phyloP scores from a whole-genome alignment of 352 stramenopile species.

The Saprolegnia parasitica region DNA sequence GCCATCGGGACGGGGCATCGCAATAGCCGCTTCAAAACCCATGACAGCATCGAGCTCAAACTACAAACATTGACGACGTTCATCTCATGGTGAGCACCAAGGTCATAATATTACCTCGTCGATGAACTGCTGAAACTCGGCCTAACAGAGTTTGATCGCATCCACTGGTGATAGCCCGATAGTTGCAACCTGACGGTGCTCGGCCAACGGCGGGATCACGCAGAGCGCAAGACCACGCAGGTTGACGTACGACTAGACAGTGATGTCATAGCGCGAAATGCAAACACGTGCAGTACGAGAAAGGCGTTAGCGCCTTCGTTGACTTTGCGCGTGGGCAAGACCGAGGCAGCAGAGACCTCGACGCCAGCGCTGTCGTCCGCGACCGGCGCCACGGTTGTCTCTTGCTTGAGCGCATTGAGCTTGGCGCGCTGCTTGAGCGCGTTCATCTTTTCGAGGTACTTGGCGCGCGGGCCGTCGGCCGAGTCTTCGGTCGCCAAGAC shows the following conservation, averaged over 20 bases:
- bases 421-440: slow-evolving; percentile 27
- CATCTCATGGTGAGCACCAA: no score
- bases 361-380: neutral
- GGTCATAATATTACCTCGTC: neutral
- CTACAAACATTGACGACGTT: neutral
- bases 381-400: neutral
- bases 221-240: slow-evolving; percentile 17
- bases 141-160: neutral
- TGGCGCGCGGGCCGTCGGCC: slow-evolving; percentile 13
- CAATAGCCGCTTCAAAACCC: neutral
- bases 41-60: slow-evolving; percentile 26
- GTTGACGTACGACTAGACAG: slow-evolving; percentile 24
- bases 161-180: neutral
- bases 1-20: neutral
- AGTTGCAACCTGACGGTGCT: neutral
- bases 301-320: slow-evolving; percentile 27
- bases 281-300: neutral
- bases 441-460: slow-evolving; percentile 28
- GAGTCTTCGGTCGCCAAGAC: neutral
- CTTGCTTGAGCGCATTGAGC: neutral
- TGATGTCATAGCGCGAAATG: neutral
- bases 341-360: neutral
- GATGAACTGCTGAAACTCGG: slow-evolving; percentile 22
- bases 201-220: slow-evolving; percentile 20
- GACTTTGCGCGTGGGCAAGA: slow-evolving; percentile 26